Conservation (phyloP, 2,329 filamentous ascomycete genomes). For the Hirsutella thompsonii region DNA sequence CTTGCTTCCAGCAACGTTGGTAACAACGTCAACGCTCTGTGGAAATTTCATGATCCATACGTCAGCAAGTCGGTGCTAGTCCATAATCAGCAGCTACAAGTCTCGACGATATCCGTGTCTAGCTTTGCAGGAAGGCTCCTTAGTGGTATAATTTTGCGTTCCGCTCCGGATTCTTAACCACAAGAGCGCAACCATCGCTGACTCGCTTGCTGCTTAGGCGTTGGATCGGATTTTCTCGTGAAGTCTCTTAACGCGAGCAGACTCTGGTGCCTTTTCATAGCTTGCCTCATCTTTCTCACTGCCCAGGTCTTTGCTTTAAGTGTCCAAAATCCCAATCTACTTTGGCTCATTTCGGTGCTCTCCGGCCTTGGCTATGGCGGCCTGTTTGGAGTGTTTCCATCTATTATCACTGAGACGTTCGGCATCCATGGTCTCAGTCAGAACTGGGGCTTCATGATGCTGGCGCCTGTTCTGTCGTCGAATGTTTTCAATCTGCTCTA, state of each 20-base stretch:
- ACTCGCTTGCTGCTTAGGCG: constrained; percentile 33
- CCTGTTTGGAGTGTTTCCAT: constrained; percentile 87
- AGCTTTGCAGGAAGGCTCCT: constrained; percentile 73
- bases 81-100: constrained; percentile 76
- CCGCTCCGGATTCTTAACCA: too few species aligned
- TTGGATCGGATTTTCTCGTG: constrained; percentile 83
- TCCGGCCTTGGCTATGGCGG: constrained; percentile 88
- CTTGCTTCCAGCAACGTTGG: constrained; percentile 66
- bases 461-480: constrained; percentile 75
- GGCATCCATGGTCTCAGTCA: constrained; percentile 80
- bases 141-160: constrained; percentile 37
- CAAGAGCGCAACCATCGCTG: too few species aligned
- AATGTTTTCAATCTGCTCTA: constrained; percentile 93
- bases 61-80: constrained; percentile 64
- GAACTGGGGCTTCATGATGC: constrained; percentile 93
- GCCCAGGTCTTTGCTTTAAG: constrained; percentile 67
- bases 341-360: constrained; percentile 67
- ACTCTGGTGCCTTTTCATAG: constrained; percentile 79
- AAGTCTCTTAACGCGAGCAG: constrained; percentile 69
- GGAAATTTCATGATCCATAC: constrained; percentile 70
- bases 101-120: constrained; percentile 82
- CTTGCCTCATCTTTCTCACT: constrained; percentile 62
- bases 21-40: constrained; percentile 76
- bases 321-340: constrained; percentile 62
- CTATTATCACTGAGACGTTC: constrained; percentile 79